Evolutionary conservation across 2,329 filamentous ascomycete species (phyloP).

Genomic region (Aspergillus fructus): DNA sequence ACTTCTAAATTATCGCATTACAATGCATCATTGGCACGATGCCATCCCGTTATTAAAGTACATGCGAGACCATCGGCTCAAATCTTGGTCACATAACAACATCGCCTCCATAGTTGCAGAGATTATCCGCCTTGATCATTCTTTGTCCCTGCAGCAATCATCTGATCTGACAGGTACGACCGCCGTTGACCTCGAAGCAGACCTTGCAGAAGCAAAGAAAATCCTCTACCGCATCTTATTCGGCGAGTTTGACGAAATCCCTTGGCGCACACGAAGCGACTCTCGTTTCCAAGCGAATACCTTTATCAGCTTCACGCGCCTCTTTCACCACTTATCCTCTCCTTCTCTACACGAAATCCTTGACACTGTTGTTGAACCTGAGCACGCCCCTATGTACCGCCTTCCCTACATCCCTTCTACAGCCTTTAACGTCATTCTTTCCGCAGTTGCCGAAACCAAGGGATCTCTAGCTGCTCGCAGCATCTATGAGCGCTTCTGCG

Average conservation of each 20-base stretch:
- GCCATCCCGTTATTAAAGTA: conserved; percentile 33
- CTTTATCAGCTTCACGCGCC: conserved; percentile 28
- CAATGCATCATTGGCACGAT: conserved; percentile 34
- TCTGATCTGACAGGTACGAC: not conserved
- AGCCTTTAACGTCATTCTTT: conserved; percentile 55
- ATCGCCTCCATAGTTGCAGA: conserved; percentile 36
- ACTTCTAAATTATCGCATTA: conserved; percentile 35
- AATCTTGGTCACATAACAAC: conserved; percentile 41
- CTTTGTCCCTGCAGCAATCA: conserved; percentile 11
- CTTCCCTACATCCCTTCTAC: conserved; percentile 32
- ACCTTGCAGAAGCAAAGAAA: conserved; percentile 27
- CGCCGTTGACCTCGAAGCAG: conserved; percentile 13
- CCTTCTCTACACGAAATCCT: conserved; percentile 29
- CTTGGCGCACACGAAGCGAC: conserved; percentile 16
- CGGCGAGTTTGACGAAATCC: conserved; percentile 34
- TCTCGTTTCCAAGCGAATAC: conserved; percentile 28
- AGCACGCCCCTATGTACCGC: conserved; percentile 16
- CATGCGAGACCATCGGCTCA: conserved; percentile 32
- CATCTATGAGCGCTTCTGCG: conserved; percentile 52
- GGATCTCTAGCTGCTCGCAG: conserved; percentile 49
- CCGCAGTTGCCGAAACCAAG: conserved; percentile 52
- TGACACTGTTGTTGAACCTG: conserved; percentile 16
- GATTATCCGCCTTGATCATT: conserved; percentile 41
- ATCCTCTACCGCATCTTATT: conserved; percentile 35
- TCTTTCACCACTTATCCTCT: conserved; percentile 35